phyloP scores from a whole-genome alignment of 2,329 filamentous ascomycete species.

The Lizonia empirigonia region DNA sequence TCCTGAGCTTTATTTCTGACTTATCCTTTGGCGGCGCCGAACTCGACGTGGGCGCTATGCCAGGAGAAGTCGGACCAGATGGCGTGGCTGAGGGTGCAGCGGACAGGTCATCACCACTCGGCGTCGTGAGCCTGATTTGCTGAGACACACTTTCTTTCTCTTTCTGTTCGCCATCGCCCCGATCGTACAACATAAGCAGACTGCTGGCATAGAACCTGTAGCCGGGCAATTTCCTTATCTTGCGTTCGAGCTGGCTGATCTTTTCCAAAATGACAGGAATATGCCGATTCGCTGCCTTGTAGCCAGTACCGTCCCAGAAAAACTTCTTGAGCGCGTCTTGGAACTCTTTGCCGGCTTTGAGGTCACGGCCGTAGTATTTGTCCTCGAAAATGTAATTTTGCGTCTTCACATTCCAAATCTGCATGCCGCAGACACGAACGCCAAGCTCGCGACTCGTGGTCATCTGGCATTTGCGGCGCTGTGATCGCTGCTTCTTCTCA shows the following conservation, averaged over 20 bases:
- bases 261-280: constrained; percentile 88
- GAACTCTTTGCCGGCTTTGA: constrained; percentile 88
- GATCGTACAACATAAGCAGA: constrained; percentile 94
- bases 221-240: constrained; percentile 77
- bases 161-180: constrained; percentile 65
- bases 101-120: constrained; percentile 29
- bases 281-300: constrained; percentile 79
- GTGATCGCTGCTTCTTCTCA: constrained; percentile 90
- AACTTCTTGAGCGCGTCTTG: constrained; percentile 87
- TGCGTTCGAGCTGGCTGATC: constrained; percentile 79
- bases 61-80: constrained; percentile 36
- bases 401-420: constrained; percentile 88
- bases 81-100: constrained; percentile 17
- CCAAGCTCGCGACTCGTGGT: constrained; percentile 92
- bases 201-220: constrained; percentile 97
- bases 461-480: constrained; percentile 87
- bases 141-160: constrained; percentile 28
- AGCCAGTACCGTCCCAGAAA: constrained; percentile 85
- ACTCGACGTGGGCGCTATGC: constrained; percentile 18
- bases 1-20: constrained; percentile 82
- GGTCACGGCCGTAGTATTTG: constrained; percentile 91
- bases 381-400: constrained; percentile 94
- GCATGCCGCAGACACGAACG: constrained; percentile 91
- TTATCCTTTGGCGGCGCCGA: constrained; percentile 31
- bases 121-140: constrained; percentile 20